Evolutionary conservation across 2,329 filamentous ascomycete species (phyloP), one percentile per base, ranked within the genome.

Genomic region (Alternaria postmessia): DNA sequence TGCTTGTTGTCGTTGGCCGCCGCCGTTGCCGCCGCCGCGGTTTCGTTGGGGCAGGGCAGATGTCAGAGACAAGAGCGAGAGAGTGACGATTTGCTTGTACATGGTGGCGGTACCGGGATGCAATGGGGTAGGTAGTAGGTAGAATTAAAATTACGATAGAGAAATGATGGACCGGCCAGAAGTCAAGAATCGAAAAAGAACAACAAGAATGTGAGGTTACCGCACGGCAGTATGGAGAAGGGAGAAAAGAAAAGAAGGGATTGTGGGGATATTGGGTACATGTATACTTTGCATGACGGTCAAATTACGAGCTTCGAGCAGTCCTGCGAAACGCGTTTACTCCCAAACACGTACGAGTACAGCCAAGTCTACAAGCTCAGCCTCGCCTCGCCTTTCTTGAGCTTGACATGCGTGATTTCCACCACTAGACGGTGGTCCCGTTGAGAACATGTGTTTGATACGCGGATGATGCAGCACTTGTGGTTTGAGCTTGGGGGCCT

Each of bases 101-200:
- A 65, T 67, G n/a, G 30, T 62, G 16, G 30, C 43, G 6, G 20
- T 18, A 36, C 20, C 5, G 5, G 12, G 9, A 26, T 1, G 7
- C 6, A 32, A 26, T 11, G 28, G 11, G 2, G n/a, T 20, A 18
- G 2, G n/a, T 20, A 18, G 49, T 20, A 39, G n/a, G 20, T 47
- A 18, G 6, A 7, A 69, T 52, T 64, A 68, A 36, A 68, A 69
- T 65, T 71, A 72, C 28, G 18, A 20, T 38, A 38, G 58, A 34
- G 36, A 44, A 62, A 58, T 51, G 24, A 59, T 69, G 72, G 73
- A 69, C 73, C 73, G 64, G 73, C 73, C 73, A 61, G 54, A 57
- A 52, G 24, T 26, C 24, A 57, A 51, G 32, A 51, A 54, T 42
- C 20, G 28, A 46, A 46, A 41, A 38, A 39, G n/a, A 39, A 20